phyloP scores from a whole-genome alignment of 225 moss, liverwort and hornwort species.

The Rhytidiadelphus loreus region DNA sequence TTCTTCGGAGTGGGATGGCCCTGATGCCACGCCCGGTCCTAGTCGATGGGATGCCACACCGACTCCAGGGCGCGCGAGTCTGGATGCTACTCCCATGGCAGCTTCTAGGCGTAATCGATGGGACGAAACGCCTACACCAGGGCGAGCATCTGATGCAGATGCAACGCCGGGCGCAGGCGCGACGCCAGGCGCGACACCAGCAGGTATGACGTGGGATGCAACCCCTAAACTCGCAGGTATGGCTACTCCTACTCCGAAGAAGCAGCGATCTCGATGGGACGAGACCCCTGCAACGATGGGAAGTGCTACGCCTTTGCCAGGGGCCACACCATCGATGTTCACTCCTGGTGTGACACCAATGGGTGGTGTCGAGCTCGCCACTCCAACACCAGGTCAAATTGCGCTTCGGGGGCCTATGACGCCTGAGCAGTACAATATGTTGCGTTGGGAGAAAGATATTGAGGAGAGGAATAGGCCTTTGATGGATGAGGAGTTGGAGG shows the following conservation, averaged over 20 bases:
- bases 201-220: constrained; percentile 99
- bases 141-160: constrained; percentile 84
- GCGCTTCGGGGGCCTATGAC: constrained; percentile 96
- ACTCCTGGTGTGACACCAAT: constrained; percentile 95
- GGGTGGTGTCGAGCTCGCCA: constrained; percentile 93
- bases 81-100: constrained; percentile 79
- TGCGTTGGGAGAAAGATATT: constrained; percentile 99
- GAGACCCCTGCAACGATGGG: constrained; percentile 99
- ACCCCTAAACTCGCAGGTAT: constrained; percentile 89
- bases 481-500: constrained; percentile 83
- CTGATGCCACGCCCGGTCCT: constrained; percentile 87
- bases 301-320: constrained; percentile 87
- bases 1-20: constrained; percentile 91
- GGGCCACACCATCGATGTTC: constrained; percentile 88
- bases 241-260: constrained; percentile 98
- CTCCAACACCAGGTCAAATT: constrained; percentile 98
- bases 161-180: constrained; percentile 89
- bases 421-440: constrained; percentile 98
- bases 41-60: constrained; percentile 99
- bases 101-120: constrained; percentile 86
- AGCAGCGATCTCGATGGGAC: constrained; percentile 99
- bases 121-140: constrained; percentile 98
- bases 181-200: constrained; percentile 92
- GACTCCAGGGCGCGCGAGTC: constrained; percentile 71
- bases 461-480: constrained; percentile 95